A percentile compares a stretch with the other conserved stretches of the same genome.
Evolutionary conservation across 768 basidiomycete genomes (phyloP).

Genomic region (Daedalea quercina): DNA sequence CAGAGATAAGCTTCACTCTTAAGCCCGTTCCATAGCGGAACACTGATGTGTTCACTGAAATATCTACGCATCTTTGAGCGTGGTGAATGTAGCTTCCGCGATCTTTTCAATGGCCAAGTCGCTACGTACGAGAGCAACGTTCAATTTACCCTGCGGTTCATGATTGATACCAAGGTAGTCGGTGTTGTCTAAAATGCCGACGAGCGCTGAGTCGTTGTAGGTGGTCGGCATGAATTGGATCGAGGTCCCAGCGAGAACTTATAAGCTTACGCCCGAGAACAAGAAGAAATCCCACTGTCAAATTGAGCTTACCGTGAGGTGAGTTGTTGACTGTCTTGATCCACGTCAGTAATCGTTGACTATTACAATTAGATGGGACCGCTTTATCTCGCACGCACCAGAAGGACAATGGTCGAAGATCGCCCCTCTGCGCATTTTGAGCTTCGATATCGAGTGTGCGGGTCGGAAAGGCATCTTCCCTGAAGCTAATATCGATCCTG

Average conservation of each 20-base stretch:
- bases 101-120: conserved; percentile 39
- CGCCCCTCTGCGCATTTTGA: conserved; percentile 89
- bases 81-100: conserved; percentile 44
- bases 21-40: not conserved
- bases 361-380: conserved; percentile 86
- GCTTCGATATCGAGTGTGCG: conserved; percentile 99
- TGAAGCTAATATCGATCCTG: conserved; percentile 83
- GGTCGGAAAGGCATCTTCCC: conserved; percentile 97
- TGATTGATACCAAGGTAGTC: conserved; percentile 90
- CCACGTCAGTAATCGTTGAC: too few relatives aligned
- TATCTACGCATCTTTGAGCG: conserved; percentile 44
- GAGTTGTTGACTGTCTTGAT: too few relatives aligned
- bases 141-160: conserved; percentile 84
- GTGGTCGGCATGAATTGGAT: conserved; percentile 99
- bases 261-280: conserved; percentile 49
- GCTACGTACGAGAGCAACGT: conserved; percentile 94
- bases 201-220: conserved; percentile 28
- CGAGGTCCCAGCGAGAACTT: conserved; percentile 81
- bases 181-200: too few relatives aligned
- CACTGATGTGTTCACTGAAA: conserved; percentile 10
- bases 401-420: conserved; percentile 91
- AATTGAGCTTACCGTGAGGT: conserved; percentile 79
- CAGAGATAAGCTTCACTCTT: conserved; percentile 67
- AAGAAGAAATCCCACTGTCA: conserved; percentile 79
- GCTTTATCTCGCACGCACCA: conserved; percentile 84